These are phyloP conservation scores for Lodderomyces margitis DNA, from an alignment of 1,139 yeast genomes.

Conservation along the genomic window DNA sequence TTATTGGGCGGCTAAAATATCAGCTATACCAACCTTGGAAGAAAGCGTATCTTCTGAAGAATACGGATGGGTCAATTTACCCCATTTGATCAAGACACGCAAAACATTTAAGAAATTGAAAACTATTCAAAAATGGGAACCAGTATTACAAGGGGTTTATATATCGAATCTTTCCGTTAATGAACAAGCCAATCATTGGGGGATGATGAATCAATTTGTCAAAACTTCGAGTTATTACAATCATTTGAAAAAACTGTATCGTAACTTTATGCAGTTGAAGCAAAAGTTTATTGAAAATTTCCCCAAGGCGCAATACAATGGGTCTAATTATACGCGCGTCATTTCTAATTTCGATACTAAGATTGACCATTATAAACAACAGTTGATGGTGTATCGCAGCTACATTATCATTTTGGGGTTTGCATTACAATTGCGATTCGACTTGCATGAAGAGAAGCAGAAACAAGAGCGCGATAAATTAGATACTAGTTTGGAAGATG, in stretches of 20 bases:
- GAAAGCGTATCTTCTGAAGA: slow-evolving; percentile 70
- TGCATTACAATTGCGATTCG: slow-evolving; percentile 44
- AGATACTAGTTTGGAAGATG: slow-evolving; percentile 6
- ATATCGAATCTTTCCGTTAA: slow-evolving; percentile 34
- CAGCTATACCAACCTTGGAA: slow-evolving; percentile 69
- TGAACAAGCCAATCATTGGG: slow-evolving; percentile 33
- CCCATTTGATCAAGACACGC: slow-evolving; percentile 30
- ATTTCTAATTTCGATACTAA: slow-evolving; percentile 40
- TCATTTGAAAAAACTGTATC: slow-evolving; percentile 37
- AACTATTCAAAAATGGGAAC: slow-evolving; percentile 42
- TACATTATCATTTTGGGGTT: slow-evolving; percentile 47
- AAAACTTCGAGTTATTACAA: slow-evolving; percentile 45
- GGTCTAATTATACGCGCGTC: slow-evolving; percentile 38
- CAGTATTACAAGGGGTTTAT: slow-evolving; percentile 42
- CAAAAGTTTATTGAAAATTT: slow-evolving; percentile 31
- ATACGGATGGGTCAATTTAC: slow-evolving; percentile 73
- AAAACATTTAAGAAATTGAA: slow-evolving; percentile 36
- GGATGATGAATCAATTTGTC: slow-evolving; percentile 48
- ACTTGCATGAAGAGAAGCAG: slow-evolving; percentile 11
- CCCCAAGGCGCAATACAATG: slow-evolving; percentile 25
- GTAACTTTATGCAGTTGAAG: slow-evolving; percentile 34
- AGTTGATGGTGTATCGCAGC: slow-evolving; percentile 44
- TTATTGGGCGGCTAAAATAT: slow-evolving; percentile 86
- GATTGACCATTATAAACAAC: slow-evolving; percentile 42
- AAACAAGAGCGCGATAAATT: slow-evolving; percentile 5